Base-by-base conservation (phyloP, 805 yeast species). In the Ogataea nakhonphanomensis region DNA sequence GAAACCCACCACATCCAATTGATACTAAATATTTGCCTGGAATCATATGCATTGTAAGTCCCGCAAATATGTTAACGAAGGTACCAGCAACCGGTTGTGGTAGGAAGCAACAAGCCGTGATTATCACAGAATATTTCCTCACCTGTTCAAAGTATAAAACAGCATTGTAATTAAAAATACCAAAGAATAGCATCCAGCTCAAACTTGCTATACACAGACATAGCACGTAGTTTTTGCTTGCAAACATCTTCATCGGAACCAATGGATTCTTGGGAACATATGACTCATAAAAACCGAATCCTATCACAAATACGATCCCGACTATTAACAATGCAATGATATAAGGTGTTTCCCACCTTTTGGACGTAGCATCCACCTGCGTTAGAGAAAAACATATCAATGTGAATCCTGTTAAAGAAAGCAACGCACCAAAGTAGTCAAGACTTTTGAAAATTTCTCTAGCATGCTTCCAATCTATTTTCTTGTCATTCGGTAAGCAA, bases 191-290 rank as follows among this genome's bases (percentile, higher is more conserved):
- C 62, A 70, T 62, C 74, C 75, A 73, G 5, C 62, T 56, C n/a
- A 66, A 49, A 2, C 60, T 41, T 7, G 62, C 53, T 35, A 69
- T 55, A 4, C 57, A 37, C 71, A 72, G 69, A 37, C 65, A 55
- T 2, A 70, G 29, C 11, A 65, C 54, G 34, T 73, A 73, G 28
- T 67, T 65, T 21, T 48, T 56, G 38, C 54, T 63, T 32, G 52
- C 59, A 67, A 73, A 73, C 41, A 73, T 53, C 26, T 44, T 39
- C 65, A 71, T 64, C 8, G 78, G 78, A 70, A 73, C 68, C 13
- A 73, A 50, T n/a, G 78, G 77, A n/a, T 55, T 50, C 30, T 43
- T 31, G 1, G 76, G 70, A 1, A 69, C 41, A 30, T 63, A 63
- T 3, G 48, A 31, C 51, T 74, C 77, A 46, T 65, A 71, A 7